Conservation (phyloP, 805 yeast species). For the Scheffersomyces spartinae region DNA sequence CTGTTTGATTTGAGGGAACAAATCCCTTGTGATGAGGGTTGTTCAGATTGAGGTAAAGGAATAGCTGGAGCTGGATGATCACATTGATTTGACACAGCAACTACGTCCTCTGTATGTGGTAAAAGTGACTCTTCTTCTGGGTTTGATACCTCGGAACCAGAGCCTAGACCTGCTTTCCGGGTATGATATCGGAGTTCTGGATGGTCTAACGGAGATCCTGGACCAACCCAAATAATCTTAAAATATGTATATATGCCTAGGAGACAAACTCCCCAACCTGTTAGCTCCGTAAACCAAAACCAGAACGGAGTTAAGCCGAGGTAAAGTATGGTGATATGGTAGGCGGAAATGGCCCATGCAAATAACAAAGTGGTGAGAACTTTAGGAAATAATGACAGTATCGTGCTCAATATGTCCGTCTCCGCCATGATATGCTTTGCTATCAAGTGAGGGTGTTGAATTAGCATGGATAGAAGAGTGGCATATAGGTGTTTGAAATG, state of each 20-base stretch:
- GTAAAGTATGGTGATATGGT: slow-evolving; percentile 16
- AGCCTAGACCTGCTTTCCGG: slow-evolving; percentile 9
- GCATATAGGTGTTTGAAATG: background rate
- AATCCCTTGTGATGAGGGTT: no score
- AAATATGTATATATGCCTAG: slow-evolving; percentile 41
- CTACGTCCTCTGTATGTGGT: background rate
- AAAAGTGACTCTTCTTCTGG: slow-evolving; percentile 28
- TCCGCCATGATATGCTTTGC: background rate
- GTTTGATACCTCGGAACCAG: slow-evolving; percentile 13
- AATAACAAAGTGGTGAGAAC: slow-evolving; percentile 28
- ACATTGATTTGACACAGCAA: background rate
- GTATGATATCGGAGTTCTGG: slow-evolving; percentile 19
- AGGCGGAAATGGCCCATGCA: slow-evolving; percentile 37
- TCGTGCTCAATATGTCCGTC: slow-evolving; percentile 4
- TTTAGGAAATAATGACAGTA: slow-evolving; percentile 38
- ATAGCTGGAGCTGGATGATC: no score
- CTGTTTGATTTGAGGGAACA: background rate
- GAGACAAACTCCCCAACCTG: slow-evolving; percentile 17
- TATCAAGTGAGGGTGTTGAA: background rate
- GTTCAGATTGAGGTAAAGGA: no score
- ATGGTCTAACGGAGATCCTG: slow-evolving; percentile 58
- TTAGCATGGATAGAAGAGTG: background rate
- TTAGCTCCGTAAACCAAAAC: slow-evolving; percentile 9
- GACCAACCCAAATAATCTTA: slow-evolving; percentile 39
- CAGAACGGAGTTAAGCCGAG: slow-evolving; percentile 6